Conservation (phyloP, 2,329 filamentous ascomycete genomes). For the Cytospora chrysosperma region DNA sequence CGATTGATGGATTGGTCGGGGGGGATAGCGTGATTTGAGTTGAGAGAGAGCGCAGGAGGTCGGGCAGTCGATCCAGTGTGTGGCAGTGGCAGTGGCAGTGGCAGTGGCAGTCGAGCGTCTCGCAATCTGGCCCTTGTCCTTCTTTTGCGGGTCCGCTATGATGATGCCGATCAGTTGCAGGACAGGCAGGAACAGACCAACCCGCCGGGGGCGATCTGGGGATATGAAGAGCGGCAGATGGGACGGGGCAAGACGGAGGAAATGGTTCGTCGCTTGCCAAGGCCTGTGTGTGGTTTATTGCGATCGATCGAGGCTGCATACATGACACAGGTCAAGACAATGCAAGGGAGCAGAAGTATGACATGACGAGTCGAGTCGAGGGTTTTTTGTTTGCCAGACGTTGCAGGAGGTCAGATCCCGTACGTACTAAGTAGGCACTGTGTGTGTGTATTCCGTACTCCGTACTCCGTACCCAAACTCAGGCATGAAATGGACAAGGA, state of each 20-base stretch:
- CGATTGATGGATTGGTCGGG: background rate
- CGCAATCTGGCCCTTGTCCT: slow-evolving; percentile 12
- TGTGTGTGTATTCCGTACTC: background rate
- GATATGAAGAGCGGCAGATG: background rate
- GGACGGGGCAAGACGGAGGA: background rate
- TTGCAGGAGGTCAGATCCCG: background rate
- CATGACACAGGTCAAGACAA: background rate
- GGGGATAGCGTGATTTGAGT: background rate
- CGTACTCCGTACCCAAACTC: background rate
- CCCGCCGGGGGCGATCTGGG: background rate
- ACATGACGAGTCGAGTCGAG: background rate
- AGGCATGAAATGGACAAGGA: background rate
- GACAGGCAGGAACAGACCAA: background rate
- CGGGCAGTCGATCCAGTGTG: background rate
- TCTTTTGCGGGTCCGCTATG: slow-evolving; percentile 14
- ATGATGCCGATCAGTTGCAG: background rate
- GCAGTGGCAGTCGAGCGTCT: slow-evolving; percentile 2
- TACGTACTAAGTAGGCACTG: too few species aligned
- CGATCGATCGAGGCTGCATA: background rate
- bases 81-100: too few species aligned
- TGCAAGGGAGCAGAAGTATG: background rate
- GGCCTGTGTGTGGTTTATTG: background rate
- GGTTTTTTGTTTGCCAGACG: background rate
- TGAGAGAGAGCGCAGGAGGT: background rate
- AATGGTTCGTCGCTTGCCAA: background rate